phyloP scores from a whole-genome alignment of 257 asterid species.

The Ocimum tenuiflorum region DNA sequence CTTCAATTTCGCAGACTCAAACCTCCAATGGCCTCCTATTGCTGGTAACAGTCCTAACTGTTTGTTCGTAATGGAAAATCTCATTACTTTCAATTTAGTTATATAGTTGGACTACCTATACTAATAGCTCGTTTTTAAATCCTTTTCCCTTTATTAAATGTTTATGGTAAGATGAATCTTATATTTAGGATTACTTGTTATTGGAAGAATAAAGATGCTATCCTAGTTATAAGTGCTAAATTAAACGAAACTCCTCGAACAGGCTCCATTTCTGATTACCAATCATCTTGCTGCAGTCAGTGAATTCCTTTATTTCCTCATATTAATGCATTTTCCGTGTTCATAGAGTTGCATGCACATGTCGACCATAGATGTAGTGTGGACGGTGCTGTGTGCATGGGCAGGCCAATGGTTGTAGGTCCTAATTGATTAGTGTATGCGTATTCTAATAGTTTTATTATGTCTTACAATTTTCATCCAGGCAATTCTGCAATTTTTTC shows the following conservation, averaged over 20 bases:
- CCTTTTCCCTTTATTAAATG: not conserved
- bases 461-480: constrained; percentile 23
- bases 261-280: not conserved
- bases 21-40: constrained; percentile 69
- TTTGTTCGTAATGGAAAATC: not conserved
- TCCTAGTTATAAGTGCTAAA: not conserved
- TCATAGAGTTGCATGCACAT: not conserved
- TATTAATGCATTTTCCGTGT: not conserved
- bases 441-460: constrained; percentile 1
- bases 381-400: not conserved
- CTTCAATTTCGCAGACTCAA: constrained; percentile 63
- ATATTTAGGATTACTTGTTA: not conserved
- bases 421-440: constrained; percentile 4
- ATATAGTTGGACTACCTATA: not conserved
- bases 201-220: not conserved
- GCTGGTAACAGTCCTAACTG: constrained; percentile 39
- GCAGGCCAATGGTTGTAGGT: not conserved
- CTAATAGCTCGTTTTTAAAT: not conserved
- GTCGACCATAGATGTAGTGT: not conserved
- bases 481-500: constrained; percentile 83
- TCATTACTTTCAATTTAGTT: not conserved
- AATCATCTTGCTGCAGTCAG: not conserved
- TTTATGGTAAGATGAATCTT: not conserved
- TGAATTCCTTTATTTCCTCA: not conserved
- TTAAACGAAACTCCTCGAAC: not conserved